Conservation (phyloP, 345 rosid species). For the Euclidium syriacum region DNA sequence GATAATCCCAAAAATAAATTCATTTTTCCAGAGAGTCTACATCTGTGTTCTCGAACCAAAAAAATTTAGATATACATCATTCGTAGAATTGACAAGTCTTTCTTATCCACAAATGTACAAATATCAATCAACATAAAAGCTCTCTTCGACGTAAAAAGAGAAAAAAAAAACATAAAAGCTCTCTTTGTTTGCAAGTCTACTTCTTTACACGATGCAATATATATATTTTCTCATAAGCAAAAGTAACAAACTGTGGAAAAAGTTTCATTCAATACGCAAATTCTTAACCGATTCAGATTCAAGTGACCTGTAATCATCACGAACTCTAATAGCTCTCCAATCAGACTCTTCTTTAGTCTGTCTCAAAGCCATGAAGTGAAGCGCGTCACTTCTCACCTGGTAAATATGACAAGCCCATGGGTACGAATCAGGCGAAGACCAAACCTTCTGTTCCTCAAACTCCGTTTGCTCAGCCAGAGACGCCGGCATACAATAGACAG, state of each 20-base stretch:
- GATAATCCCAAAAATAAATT: too few relatives aligned
- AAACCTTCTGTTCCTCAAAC: conserved; percentile 80
- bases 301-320: conserved; percentile 41
- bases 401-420: conserved; percentile 94
- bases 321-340: conserved; percentile 71
- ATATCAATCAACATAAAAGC: background rate
- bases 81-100: background rate
- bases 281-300: conserved; percentile 18
- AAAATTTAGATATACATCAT: background rate
- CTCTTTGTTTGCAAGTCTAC: background rate
- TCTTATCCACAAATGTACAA: conserved; percentile 19
- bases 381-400: conserved; percentile 83
- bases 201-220: background rate
- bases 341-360: conserved; percentile 57
- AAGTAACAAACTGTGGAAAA: background rate
- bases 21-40: too few relatives aligned
- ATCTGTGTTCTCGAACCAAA: conserved; percentile 2
- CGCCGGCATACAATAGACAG: conserved; percentile 62
- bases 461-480: conserved; percentile 62
- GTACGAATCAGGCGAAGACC: conserved; percentile 79
- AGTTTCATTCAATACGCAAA: conserved; percentile 21
- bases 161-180: background rate
- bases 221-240: background rate
- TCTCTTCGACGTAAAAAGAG: background rate
- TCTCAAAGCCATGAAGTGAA: conserved; percentile 83